Evolutionary conservation across 202 grass and related monocot species (phyloP).

Genomic region (Brachypodium distachyon): DNA sequence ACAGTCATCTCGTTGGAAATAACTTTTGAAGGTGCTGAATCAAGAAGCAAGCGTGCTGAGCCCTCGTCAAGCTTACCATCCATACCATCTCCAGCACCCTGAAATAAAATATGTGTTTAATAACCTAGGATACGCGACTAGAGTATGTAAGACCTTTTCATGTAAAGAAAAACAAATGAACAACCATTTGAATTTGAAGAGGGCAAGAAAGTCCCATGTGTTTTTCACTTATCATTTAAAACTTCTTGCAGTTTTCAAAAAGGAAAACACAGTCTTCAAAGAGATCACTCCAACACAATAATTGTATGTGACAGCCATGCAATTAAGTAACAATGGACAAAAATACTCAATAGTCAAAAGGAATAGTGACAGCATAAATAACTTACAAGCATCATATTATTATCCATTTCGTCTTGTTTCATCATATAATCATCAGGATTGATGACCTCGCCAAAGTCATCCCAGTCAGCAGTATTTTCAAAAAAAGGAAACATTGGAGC

Average conservation of each 20-base stretch:
- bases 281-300: not conserved
- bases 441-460: constrained; percentile 98
- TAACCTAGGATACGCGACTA: not conserved
- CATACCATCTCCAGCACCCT: constrained; percentile 74
- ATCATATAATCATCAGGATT: constrained; percentile 95
- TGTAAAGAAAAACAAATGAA: not conserved
- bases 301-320: not conserved
- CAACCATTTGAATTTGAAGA: not conserved
- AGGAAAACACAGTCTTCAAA: not conserved
- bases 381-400: constrained; percentile 79
- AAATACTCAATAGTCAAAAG: not conserved
- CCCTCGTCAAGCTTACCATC: constrained; percentile 87
- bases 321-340: not conserved
- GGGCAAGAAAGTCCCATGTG: not conserved
- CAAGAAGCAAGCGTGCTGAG: constrained; percentile 78
- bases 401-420: constrained; percentile 81
- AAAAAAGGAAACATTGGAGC: constrained; percentile 98
- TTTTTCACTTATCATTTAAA: constrained; percentile 1
- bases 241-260: constrained; percentile 6
- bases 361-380: not conserved
- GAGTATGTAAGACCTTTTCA: not conserved
- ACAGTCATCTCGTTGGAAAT: constrained; percentile 82
- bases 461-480: constrained; percentile 83
- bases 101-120: constrained; percentile 23
- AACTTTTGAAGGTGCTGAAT: constrained; percentile 91